A percentile compares a stretch with the other conserved stretches of the same genome.
Conservation (phyloP, 306 rosid genomes). For the Sechiopsis laciniata region DNA sequence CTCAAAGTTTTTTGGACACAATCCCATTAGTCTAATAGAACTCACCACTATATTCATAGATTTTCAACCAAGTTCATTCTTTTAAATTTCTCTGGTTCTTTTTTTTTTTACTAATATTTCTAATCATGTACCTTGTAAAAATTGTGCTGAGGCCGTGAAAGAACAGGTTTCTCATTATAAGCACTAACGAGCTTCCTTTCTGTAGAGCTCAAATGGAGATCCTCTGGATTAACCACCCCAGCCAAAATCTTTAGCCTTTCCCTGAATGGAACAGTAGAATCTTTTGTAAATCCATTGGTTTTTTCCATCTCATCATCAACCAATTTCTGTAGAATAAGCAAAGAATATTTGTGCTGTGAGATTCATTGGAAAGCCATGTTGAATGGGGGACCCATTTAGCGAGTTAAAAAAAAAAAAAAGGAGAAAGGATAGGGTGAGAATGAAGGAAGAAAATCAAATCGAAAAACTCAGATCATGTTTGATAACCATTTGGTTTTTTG, state of each 20-base stretch:
- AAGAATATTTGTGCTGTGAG: constrained; percentile 12
- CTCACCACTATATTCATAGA: not conserved
- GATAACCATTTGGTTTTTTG: too few species aligned
- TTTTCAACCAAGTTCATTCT: not conserved
- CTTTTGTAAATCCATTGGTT: constrained; percentile 82
- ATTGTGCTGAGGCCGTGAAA: constrained; percentile 89
- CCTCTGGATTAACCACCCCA: constrained; percentile 80
- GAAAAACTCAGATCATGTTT: too few species aligned
- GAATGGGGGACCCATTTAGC: not conserved
- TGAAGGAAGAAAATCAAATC: not conserved
- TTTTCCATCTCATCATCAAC: constrained; percentile 81
- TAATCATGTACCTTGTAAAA: constrained; percentile 52
- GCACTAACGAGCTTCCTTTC: constrained; percentile 73
- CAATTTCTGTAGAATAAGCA: constrained; percentile 44
- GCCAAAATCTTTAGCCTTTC: constrained; percentile 91
- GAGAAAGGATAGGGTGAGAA: not conserved
- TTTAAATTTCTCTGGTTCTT: constrained; percentile 51
- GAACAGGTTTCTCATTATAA: constrained; percentile 86
- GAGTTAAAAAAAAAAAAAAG: not conserved
- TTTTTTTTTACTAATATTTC: constrained; percentile 28
- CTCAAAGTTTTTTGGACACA: too few species aligned
- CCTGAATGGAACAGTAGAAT: constrained; percentile 58
- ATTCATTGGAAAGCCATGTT: not conserved
- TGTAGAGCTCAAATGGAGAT: constrained; percentile 65
- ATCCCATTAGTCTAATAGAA: not conserved